A percentile compares a stretch with the other conserved stretches of the same genome.
phyloP scores from a whole-genome alignment of 305 asterid species.

The Solanum hybrid region DNA sequence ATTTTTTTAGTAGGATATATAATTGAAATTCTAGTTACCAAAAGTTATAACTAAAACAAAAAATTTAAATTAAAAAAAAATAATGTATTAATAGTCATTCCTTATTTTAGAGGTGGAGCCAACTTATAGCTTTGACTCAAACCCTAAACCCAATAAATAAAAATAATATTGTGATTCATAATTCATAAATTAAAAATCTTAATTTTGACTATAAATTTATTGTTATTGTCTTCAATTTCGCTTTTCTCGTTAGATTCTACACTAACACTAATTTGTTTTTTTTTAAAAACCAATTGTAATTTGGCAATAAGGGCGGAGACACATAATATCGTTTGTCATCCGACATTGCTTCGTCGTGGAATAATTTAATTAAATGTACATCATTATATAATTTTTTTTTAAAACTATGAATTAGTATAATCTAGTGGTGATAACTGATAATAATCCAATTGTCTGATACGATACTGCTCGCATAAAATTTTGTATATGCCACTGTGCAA shows the following conservation, averaged over 20 bases:
- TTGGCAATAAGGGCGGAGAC: neutral
- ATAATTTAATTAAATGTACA: neutral
- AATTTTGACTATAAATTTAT: neutral
- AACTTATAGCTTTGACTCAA: neutral
- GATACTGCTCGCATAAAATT: neutral
- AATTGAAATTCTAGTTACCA: neutral
- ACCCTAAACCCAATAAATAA: neutral
- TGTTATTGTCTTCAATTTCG: neutral
- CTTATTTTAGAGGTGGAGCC: neutral
- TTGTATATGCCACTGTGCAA: neutral
- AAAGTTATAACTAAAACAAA: neutral
- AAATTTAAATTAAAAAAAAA: neutral
- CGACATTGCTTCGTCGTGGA: too few species aligned
- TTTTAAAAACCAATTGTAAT: neutral
- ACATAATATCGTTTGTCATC: neutral
- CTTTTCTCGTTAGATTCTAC: neutral
- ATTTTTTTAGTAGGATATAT: neutral
- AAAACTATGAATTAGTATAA: neutral
- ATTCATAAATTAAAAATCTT: neutral
- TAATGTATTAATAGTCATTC: neutral
- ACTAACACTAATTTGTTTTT: neutral
- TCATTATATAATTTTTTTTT: too few species aligned
- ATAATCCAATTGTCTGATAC: neutral
- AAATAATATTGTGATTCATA: neutral
- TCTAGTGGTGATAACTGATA: neutral